phyloP scores from a whole-genome alignment of 768 basidiomycete genomes.

The Pleurotus platypus region DNA sequence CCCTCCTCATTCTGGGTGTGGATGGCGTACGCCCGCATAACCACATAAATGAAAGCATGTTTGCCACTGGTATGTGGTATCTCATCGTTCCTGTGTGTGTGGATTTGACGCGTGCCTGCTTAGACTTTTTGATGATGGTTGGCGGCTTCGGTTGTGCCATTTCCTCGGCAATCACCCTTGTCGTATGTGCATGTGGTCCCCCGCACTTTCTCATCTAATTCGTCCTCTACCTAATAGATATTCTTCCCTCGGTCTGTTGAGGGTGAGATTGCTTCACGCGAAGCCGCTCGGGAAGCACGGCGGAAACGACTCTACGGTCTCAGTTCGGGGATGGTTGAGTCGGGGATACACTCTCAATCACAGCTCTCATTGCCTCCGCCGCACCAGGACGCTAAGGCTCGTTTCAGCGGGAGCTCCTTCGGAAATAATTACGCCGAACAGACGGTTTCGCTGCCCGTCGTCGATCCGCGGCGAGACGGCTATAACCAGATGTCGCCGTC shows the following conservation, averaged over 20 bases:
- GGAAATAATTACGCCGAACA: slow-evolving; percentile 6
- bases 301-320: slow-evolving; percentile 26
- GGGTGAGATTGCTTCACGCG: slow-evolving; percentile 53
- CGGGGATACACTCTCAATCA: slow-evolving; percentile 12
- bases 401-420: slow-evolving; percentile 4
- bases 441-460: neutral
- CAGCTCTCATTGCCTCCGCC: slow-evolving; percentile 2
- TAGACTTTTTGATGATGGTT: slow-evolving; percentile 59
- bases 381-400: neutral
- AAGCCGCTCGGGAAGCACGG: slow-evolving; percentile 39
- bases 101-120: slow-evolving; percentile 6
- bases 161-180: slow-evolving; percentile 72
- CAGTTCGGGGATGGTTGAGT: slow-evolving; percentile 19
- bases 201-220: neutral
- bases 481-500: slow-evolving; percentile 10
- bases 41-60: slow-evolving; percentile 61
- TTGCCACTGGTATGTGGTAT: slow-evolving; percentile 39
- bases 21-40: slow-evolving; percentile 65
- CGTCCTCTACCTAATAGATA: slow-evolving; percentile 39
- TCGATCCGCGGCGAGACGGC: neutral
- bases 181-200: slow-evolving; percentile 36
- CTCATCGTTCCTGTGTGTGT: neutral
- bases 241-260: slow-evolving; percentile 82
- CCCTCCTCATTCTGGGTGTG: slow-evolving; percentile 60
- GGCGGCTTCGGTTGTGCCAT: slow-evolving; percentile 58